A percentile compares a stretch with the other conserved stretches of the same genome.
phyloP scores from a whole-genome alignment of 768 basidiomycete species.

The Boletus rubropictus region DNA sequence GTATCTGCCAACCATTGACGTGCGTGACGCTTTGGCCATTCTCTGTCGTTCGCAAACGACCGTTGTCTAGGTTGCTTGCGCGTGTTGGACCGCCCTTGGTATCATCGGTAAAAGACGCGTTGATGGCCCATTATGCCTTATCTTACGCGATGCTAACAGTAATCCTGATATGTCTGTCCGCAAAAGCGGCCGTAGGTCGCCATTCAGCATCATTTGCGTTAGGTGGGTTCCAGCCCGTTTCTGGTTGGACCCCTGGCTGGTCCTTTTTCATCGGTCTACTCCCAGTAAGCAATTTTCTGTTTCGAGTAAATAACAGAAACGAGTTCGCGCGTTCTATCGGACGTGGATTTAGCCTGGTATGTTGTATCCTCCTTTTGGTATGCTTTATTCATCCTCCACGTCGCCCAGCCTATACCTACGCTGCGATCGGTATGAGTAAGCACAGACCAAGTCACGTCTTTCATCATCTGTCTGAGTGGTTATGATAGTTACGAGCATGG shows the following conservation, averaged over 20 bases:
- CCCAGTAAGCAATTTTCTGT: slow-evolving; percentile 35
- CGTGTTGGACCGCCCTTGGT: slow-evolving; percentile 58
- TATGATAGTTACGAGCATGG: slow-evolving; percentile 52
- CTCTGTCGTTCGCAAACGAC: slow-evolving; percentile 2
- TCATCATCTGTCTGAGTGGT: neutral
- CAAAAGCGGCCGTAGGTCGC: slow-evolving; percentile 51
- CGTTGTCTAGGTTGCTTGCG: slow-evolving; percentile 44
- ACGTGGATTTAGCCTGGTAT: slow-evolving; percentile 26
- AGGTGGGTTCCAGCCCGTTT: slow-evolving; percentile 55
- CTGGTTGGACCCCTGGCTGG: slow-evolving; percentile 66
- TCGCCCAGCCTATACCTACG: slow-evolving; percentile 45
- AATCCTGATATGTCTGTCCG: slow-evolving; percentile 50
- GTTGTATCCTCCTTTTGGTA: neutral
- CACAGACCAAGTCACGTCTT: neutral
- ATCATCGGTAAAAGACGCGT: slow-evolving; percentile 37
- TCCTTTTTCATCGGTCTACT: slow-evolving; percentile 62
- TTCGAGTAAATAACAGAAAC: neutral
- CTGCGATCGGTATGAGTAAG: slow-evolving; percentile 60
- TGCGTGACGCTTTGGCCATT: slow-evolving; percentile 16
- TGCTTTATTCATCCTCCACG: slow-evolving; percentile 7
- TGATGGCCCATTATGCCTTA: neutral
- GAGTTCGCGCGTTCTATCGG: neutral
- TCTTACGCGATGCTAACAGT: slow-evolving; percentile 34
- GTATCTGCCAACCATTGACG: slow-evolving; percentile 46
- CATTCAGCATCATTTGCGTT: slow-evolving; percentile 52